phyloP scores from a whole-genome alignment of 805 yeast species.

The Candida ulmi region DNA sequence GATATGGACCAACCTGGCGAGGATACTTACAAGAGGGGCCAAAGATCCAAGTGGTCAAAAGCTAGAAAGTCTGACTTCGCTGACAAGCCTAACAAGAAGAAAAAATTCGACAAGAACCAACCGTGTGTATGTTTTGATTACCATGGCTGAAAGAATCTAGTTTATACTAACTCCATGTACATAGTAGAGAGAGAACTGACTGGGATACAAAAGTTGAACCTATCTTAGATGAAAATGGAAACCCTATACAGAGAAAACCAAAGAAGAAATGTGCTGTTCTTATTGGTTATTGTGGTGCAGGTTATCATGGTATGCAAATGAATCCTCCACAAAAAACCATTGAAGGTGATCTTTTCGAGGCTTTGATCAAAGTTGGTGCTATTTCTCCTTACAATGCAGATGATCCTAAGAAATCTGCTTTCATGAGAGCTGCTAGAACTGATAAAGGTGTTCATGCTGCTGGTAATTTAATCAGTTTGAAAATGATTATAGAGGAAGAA shows the following conservation, averaged over 20 bases:
- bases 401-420: conserved; percentile 82
- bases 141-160: not conserved
- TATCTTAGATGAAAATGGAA: conserved; percentile 54
- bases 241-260: conserved; percentile 63
- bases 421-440: conserved; percentile 82
- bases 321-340: conserved; percentile 87
- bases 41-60: conserved; percentile 29
- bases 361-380: conserved; percentile 84
- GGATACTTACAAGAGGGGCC: conserved; percentile 36
- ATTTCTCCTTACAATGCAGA: conserved; percentile 80
- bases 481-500: conserved; percentile 77
- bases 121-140: conserved; percentile 21
- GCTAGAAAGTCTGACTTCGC: conserved; percentile 22
- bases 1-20: conserved; percentile 32
- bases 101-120: conserved; percentile 14
- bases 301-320: conserved; percentile 93
- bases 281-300: conserved; percentile 94
- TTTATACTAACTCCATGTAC: conserved; percentile 6
- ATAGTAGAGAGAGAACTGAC: conserved; percentile 11
- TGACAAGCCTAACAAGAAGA: conserved; percentile 15
- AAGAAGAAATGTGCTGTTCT: conserved; percentile 86
- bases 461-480: conserved; percentile 82
- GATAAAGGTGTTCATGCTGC: conserved; percentile 99
- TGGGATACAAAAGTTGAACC: conserved; percentile 15
- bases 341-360: conserved; percentile 82